Conservation (phyloP, 495 filamentous ascomycete genomes). For the Aspergillus saccharolyticus region DNA sequence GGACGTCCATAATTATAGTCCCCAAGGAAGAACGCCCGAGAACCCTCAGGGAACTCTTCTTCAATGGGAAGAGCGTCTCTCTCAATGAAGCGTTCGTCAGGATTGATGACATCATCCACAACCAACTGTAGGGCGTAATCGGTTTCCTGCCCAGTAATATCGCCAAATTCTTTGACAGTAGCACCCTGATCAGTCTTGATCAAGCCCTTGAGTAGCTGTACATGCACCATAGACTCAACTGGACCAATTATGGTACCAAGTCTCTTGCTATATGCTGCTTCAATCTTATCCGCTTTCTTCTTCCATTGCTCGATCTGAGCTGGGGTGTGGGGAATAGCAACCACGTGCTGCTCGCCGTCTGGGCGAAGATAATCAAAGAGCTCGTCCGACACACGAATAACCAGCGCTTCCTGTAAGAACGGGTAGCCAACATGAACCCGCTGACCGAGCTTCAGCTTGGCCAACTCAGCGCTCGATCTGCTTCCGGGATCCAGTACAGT, state of each 20-base stretch:
- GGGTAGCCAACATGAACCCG: conserved; percentile 92
- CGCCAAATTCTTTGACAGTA: conserved; percentile 86
- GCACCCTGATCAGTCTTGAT: conserved; percentile 87
- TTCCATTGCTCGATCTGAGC: conserved; percentile 76
- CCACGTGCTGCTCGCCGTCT: conserved; percentile 52
- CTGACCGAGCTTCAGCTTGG: conserved; percentile 74
- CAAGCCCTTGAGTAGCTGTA: conserved; percentile 88
- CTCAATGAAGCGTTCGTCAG: conserved; percentile 91
- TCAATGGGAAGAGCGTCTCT: conserved; percentile 77
- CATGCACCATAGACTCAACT: conserved; percentile 84
- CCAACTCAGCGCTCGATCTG: conserved; percentile 62
- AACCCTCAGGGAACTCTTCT: conserved; percentile 81
- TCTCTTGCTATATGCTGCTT: conserved; percentile 81
- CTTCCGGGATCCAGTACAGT: conserved; percentile 70
- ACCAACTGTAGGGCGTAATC: conserved; percentile 88
- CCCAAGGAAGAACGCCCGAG: conserved; percentile 90
- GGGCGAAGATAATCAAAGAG: conserved; percentile 82
- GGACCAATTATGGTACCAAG: conserved; percentile 81
- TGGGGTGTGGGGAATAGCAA: conserved; percentile 66
- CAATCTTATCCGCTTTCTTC: conserved; percentile 78
- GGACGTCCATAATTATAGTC: conserved; percentile 92
- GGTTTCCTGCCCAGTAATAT: conserved; percentile 82
- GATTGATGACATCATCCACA: conserved; percentile 84
- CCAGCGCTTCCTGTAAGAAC: conserved; percentile 89
- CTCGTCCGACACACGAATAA: conserved; percentile 85